Conservation (phyloP, 208 protist genomes). For the Acanthamoeba culbertsoni region DNA sequence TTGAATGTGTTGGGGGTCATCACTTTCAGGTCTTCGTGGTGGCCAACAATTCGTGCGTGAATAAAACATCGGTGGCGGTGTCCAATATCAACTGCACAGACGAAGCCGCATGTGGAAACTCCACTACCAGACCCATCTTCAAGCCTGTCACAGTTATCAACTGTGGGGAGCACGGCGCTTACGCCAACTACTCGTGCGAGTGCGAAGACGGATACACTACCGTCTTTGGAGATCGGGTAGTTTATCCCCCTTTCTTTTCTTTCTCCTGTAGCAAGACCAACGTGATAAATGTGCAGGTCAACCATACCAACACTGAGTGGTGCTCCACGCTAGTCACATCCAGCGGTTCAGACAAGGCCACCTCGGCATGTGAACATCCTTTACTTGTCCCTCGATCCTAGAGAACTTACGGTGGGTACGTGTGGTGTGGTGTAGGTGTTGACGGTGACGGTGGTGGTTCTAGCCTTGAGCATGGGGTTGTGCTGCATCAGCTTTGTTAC, state of each 20-base stretch:
- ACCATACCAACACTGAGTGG: background rate
- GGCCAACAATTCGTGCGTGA: background rate
- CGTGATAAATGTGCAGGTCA: background rate
- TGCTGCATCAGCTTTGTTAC: background rate
- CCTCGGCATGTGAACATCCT: background rate
- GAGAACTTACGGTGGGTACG: background rate
- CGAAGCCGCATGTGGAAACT: background rate
- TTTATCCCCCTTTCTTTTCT: background rate
- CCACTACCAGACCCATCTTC: background rate
- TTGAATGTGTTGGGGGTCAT: background rate
- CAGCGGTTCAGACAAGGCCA: background rate
- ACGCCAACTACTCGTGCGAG: background rate
- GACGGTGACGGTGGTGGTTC: background rate
- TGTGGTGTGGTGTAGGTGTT: background rate
- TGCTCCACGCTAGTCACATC: background rate
- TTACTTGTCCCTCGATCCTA: background rate
- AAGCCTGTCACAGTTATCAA: background rate
- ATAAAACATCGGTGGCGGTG: background rate
- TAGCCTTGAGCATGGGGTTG: background rate
- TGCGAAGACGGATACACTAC: background rate
- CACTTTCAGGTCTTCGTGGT: background rate
- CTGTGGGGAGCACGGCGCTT: slow-evolving; percentile 10
- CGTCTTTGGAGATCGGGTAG: background rate
- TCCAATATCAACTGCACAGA: background rate
- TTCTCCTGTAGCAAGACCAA: background rate